Percentiles rank a stretch among this genome's conserved stretches.
phyloP scores from a whole-genome alignment of 305 asterid species.

The Fraxinus albicans region DNA sequence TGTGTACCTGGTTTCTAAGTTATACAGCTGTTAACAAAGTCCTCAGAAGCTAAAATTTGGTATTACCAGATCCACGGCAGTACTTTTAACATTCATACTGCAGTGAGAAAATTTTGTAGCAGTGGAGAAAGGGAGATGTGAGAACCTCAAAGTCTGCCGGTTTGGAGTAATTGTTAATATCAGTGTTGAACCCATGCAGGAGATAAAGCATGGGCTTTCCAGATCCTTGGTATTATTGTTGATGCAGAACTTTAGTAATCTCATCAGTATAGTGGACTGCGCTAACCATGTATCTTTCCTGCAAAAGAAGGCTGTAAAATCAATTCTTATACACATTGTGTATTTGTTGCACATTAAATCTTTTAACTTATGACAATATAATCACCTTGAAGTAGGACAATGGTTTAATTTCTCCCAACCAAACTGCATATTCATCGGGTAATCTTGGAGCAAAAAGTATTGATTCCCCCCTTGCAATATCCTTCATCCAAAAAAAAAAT shows the following conservation, averaged over 20 bases:
- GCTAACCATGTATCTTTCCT: constrained; percentile 75
- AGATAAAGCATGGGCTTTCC: constrained; percentile 79
- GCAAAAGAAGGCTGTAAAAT: constrained; percentile 35
- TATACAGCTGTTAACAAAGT: neutral
- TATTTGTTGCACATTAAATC: constrained; percentile 6
- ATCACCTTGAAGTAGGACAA: constrained; percentile 74
- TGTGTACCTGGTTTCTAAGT: neutral
- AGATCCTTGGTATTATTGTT: constrained; percentile 48
- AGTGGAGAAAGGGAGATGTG: constrained; percentile 16
- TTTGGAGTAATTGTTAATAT: constrained; percentile 72
- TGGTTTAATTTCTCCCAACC: constrained; percentile 91
- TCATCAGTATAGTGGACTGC: constrained; percentile 68
- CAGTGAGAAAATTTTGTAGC: neutral
- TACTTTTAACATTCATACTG: constrained; percentile 6
- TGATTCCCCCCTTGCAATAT: constrained; percentile 75
- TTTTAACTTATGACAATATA: constrained; percentile 8
- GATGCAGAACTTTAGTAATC: constrained; percentile 55
- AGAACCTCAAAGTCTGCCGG: constrained; percentile 87
- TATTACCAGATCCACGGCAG: constrained; percentile 7
- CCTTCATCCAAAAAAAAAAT: constrained; percentile 43
- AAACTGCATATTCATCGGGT: constrained; percentile 81
- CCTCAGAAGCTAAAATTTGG: constrained; percentile 10
- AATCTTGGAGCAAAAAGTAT: constrained; percentile 86
- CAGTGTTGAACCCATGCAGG: constrained; percentile 85
- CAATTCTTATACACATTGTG: neutral